Base-by-base conservation (phyloP, 352 stramenopile species). In the Globisporangium heterothallicum region DNA sequence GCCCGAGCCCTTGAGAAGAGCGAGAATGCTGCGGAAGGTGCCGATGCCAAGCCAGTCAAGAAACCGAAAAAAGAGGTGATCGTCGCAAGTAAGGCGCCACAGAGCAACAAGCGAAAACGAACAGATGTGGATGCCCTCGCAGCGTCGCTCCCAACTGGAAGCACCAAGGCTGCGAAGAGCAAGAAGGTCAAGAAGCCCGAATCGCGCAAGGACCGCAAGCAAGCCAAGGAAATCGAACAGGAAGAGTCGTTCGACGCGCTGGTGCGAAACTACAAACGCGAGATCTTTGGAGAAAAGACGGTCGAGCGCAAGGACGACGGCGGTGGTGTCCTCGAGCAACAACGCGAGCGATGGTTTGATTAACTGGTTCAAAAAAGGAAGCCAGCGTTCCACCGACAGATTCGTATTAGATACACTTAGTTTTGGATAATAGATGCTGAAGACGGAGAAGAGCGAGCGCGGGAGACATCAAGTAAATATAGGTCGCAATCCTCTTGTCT, bases 191-290 rank as follows among this genome's bases (percentile, higher is more conserved):
- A 63, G 58, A 69, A 69, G 58, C 50, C 65, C 32, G 56, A 76
- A 36, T 90, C 78, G 48, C 82, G 82, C 36, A 89, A 72, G 58
- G 70, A 90, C 48, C 79, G 75, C 52, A 93, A 91, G 59, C 59
- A 76, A 45, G 62, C 56, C 1, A 73, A 77, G 50, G 66, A 82
- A 51, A 34, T 59, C 12, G 57, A 74, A 42, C 64, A 80, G 40
- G 83, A 93, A 47, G 66, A 77, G 49, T 88, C 75, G 36, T 93
- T 91, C 44, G 83, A 93, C 25, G 74, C 70, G 21, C 62, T 93
- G 40, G 83, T 93, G 59, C 64, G 67, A 53, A 81, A 69, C 46
- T 93, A 93, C 78, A 93, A 91, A 72, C 75, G 85, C 58, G 74
- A 91, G 52, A 78, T 93, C 32, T 93, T 93, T 49, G 78, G 78